Conservation (phyloP, 2,329 filamentous ascomycete genomes). For the Plenodomus tracheiphilus region DNA sequence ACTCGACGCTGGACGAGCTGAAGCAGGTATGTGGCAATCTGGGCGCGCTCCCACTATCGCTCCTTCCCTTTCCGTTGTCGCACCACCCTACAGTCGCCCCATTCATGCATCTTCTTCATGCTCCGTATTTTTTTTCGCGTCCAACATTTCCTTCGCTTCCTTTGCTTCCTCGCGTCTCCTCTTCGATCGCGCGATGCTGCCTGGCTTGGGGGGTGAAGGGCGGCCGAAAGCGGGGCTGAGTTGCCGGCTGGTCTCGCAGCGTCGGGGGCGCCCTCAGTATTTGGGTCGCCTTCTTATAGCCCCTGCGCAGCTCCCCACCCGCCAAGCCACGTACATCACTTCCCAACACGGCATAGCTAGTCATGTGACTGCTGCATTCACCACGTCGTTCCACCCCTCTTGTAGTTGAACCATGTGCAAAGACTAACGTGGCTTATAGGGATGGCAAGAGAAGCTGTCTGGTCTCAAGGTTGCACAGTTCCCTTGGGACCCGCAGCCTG, state of each 20-base stretch:
- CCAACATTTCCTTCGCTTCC: conserved; percentile 9
- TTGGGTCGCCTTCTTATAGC: conserved; percentile 54
- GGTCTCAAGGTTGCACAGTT: conserved; percentile 83
- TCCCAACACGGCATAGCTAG: conserved; percentile 38
- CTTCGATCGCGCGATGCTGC: conserved; percentile 22
- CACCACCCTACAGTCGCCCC: conserved; percentile 6
- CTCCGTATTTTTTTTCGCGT: conserved; percentile 11
- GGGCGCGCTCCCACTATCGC: conserved; percentile 15
- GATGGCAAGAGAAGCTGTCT: conserved; percentile 91
- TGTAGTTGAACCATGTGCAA: conserved; percentile 5
- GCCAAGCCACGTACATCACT: conserved; percentile 41
- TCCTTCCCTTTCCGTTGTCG: conserved; percentile 17
- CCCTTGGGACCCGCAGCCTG: conserved; percentile 81
- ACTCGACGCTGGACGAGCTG: conserved; percentile 83
- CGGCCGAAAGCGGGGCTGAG: conserved; percentile 50
- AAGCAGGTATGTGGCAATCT: conserved; percentile 69
- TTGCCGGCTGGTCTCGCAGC: conserved; percentile 42
- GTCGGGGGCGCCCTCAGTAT: conserved; percentile 47
- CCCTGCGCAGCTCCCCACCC: conserved; percentile 43
- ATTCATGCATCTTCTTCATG: conserved; percentile 4
- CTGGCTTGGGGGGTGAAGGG: conserved; percentile 35
- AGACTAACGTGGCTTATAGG: conserved; percentile 56
- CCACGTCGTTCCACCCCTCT: conserved; percentile 3
- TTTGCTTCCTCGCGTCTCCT: conserved; percentile 20
- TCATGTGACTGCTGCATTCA: conserved; percentile 38